Conservation (phyloP, 129 eudicot genomes). For the Helianthus tuberosus region DNA sequence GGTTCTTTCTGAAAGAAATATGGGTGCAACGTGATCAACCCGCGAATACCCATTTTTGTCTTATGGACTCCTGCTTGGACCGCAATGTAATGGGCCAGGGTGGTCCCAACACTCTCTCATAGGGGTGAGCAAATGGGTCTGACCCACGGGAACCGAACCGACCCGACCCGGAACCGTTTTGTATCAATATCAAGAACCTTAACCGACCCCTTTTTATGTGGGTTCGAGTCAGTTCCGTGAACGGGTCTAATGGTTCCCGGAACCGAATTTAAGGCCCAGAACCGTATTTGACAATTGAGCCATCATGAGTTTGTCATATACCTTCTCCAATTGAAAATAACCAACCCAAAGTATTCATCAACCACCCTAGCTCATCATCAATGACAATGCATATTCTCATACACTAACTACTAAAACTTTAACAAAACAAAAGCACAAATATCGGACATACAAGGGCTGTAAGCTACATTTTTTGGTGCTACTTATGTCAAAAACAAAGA, state of each 20-base stretch:
- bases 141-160: too few species aligned
- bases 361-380: background rate
- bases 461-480: too few species aligned
- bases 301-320: conserved; percentile 92
- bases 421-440: background rate
- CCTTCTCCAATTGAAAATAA: conserved; percentile 72
- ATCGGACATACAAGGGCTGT: conserved; percentile 51
- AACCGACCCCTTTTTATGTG: too few species aligned
- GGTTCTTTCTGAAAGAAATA: conserved; percentile 41
- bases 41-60: conserved; percentile 23
- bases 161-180: too few species aligned
- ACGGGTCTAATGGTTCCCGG: too few species aligned
- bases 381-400: conserved; percentile 6
- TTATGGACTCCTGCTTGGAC: conserved; percentile 36
- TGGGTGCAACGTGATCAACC: conserved; percentile 46
- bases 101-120: conserved; percentile 62
- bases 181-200: too few species aligned
- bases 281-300: conserved; percentile 53
- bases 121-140: too few species aligned
- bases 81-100: conserved; percentile 42
- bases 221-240: too few species aligned
- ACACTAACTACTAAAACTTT: background rate
- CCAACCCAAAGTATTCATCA: conserved; percentile 9
- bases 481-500: too few species aligned
- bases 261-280: too few species aligned